Evolutionary conservation across 345 rosid genomes (phyloP).

Genomic region (Syzygium aromaticum): DNA sequence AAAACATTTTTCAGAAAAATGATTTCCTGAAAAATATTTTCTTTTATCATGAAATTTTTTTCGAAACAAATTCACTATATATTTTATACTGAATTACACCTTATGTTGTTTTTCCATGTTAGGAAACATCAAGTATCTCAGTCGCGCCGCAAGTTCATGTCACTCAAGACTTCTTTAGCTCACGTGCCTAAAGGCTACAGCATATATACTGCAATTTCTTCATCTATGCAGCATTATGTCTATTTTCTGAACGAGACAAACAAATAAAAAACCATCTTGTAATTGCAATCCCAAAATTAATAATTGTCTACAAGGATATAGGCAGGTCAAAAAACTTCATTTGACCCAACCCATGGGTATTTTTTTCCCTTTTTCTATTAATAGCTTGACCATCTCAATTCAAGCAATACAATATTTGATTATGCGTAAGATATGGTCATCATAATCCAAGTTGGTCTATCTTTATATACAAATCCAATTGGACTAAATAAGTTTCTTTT

Average conservation of each 20-base stretch:
- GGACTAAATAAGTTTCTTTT: not conserved
- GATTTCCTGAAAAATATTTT: not conserved
- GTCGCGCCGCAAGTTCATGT: not conserved
- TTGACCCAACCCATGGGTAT: not conserved
- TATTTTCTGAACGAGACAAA: not conserved
- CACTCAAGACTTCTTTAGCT: not conserved
- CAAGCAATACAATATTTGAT: not conserved
- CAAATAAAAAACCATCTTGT: not conserved
- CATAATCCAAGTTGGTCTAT: not conserved
- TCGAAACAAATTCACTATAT: fast-evolving
- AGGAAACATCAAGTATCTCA: not conserved
- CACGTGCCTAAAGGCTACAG: not conserved
- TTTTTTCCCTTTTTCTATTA: not conserved
- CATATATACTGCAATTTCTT: not conserved
- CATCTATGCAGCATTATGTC: not conserved
- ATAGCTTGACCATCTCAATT: not conserved
- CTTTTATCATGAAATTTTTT: not conserved
- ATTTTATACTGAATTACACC: not conserved
- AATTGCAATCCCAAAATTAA: not conserved
- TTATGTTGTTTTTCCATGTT: not conserved
- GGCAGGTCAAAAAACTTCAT: not conserved
- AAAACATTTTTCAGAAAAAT: too few species aligned
- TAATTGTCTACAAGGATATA: not conserved
- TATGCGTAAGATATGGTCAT: not conserved
- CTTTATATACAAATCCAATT: not conserved